Evolutionary conservation across 768 basidiomycete species (phyloP).

Genomic region (Tricholoma matsutake): DNA sequence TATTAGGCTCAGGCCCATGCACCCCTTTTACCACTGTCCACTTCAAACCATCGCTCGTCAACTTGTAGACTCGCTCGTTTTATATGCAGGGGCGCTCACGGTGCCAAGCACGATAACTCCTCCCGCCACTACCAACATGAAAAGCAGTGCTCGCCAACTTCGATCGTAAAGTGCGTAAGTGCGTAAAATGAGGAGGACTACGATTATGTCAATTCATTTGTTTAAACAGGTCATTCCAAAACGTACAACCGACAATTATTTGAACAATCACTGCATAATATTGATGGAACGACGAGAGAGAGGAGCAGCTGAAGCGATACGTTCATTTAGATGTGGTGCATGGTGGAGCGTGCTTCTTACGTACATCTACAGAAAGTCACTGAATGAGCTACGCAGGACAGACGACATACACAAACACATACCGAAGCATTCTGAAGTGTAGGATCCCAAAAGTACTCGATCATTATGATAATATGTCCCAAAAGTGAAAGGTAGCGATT

Average conservation of each 20-base stretch:
- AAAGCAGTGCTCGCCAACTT: constrained; percentile 22
- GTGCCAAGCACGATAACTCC: constrained; percentile 26
- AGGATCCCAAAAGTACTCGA: constrained; percentile 29
- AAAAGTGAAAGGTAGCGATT: constrained; percentile 43
- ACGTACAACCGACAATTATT: constrained; percentile 36
- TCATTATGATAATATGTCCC: constrained; percentile 35
- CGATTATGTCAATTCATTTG: not conserved
- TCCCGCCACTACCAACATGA: constrained; percentile 23
- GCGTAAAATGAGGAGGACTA: constrained; percentile 36
- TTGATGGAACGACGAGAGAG: constrained; percentile 26
- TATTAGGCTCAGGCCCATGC: not conserved
- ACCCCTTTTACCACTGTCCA: constrained; percentile 21
- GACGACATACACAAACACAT: constrained; percentile 11
- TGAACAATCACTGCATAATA: constrained; percentile 33
- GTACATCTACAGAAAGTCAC: constrained; percentile 1
- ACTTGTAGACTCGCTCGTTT: not conserved
- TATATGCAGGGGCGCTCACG: constrained; percentile 13
- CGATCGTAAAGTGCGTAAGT: constrained; percentile 40
- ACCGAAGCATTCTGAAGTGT: constrained; percentile 26
- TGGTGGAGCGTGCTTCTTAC: not conserved
- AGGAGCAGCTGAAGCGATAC: constrained; percentile 21
- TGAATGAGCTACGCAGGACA: not conserved
- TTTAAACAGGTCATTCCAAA: not conserved
- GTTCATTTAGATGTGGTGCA: not conserved
- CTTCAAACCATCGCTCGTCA: constrained; percentile 8